Evolutionary conservation across 75 land plant genomes (phyloP).

Genomic region (Pinus albicaulis): DNA sequence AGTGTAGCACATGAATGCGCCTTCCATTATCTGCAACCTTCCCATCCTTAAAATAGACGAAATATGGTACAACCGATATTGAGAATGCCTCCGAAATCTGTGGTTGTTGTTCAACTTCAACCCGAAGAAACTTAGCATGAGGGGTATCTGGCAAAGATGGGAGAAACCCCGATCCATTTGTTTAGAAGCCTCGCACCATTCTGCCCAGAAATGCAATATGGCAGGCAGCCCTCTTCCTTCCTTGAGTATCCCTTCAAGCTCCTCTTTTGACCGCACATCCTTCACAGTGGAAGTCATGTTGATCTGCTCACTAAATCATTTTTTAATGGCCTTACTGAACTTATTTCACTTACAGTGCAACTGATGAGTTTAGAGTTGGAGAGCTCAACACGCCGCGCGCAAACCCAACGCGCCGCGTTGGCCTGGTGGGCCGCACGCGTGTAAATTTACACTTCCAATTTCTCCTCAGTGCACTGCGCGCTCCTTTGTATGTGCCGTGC

Average conservation of each 20-base stretch:
- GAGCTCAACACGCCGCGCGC: too few relatives aligned
- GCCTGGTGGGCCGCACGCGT: too few relatives aligned
- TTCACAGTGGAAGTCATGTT: conserved; percentile 36
- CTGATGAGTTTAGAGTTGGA: too few relatives aligned
- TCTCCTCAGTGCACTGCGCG: too few relatives aligned
- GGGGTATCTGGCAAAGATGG: not conserved
- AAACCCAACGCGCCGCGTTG: too few relatives aligned
- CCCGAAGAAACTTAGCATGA: not conserved
- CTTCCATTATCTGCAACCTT: too few relatives aligned
- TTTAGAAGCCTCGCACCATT: conserved; percentile 91
- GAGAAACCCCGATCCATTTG: not conserved
- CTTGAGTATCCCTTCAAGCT: conserved; percentile 40
- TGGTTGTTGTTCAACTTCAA: not conserved
- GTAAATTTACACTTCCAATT: too few relatives aligned
- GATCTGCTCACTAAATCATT: too few relatives aligned
- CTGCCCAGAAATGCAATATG: conserved; percentile 85
- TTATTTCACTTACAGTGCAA: too few relatives aligned
- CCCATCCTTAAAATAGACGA: not conserved
- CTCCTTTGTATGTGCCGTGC: too few relatives aligned
- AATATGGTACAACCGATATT: not conserved
- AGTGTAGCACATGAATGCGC: too few relatives aligned
- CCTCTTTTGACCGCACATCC: conserved; percentile 57
- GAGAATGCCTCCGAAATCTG: not conserved
- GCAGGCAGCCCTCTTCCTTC: conserved; percentile 29
- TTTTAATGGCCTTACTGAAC: too few relatives aligned